phyloP scores from a whole-genome alignment of 129 eudicot species.

The Flaveria robusta region DNA sequence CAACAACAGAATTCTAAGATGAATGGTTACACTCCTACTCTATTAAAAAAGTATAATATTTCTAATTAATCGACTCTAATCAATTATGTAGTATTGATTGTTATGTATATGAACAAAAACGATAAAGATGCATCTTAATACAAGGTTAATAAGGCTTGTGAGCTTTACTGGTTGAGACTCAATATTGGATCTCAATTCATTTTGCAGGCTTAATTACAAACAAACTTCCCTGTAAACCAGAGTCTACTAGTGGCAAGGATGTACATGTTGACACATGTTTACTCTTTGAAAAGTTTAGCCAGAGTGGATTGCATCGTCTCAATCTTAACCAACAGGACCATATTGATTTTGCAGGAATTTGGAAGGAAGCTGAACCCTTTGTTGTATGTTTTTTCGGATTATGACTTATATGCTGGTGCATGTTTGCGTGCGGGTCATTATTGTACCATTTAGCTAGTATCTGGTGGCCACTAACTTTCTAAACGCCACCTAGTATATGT shows the following conservation, averaged over 20 bases:
- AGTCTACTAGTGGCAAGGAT: conserved; percentile 24
- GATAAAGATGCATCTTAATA: not conserved
- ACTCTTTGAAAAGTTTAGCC: conserved; percentile 63
- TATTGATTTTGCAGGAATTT: conserved; percentile 48
- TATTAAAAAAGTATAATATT: not conserved
- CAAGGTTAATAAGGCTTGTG: not conserved
- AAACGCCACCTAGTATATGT: not conserved
- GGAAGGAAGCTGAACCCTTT: conserved; percentile 71
- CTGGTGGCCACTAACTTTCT: not conserved
- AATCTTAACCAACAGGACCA: conserved; percentile 45
- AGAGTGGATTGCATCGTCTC: conserved; percentile 65
- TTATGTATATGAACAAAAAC: not conserved
- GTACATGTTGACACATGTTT: conserved; percentile 38
- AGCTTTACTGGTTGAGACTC: not conserved
- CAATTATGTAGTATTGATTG: not conserved
- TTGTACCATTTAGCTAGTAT: not conserved
- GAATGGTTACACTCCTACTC: conserved; percentile 22
- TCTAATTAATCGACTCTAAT: not conserved
- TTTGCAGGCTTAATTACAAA: conserved; percentile 20
- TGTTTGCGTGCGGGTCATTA: not conserved
- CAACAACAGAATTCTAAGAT: conserved; percentile 39
- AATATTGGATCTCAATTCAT: not conserved
- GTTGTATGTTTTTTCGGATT: conserved; percentile 42
- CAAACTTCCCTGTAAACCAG: conserved; percentile 4
- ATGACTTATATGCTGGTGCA: no score